A percentile compares a stretch with the other conserved stretches of the same genome.
Conservation (phyloP, 2,329 filamentous ascomycete species). For the Pestalotiopsis sp. region DNA sequence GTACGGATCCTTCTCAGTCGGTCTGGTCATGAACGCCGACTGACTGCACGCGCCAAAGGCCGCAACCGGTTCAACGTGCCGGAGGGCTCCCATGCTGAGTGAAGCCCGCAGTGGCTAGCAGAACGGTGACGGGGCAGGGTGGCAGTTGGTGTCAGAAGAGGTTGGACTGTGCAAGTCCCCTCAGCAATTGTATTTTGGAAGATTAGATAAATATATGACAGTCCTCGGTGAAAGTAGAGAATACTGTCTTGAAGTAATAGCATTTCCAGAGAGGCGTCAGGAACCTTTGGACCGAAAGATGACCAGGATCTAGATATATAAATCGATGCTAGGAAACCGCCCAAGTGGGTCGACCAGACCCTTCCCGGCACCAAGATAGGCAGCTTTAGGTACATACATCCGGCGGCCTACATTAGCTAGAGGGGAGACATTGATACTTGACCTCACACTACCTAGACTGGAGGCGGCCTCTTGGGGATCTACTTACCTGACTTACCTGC, state of each 20-base stretch:
- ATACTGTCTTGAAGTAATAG: neutral
- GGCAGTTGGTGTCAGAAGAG: too few relatives aligned
- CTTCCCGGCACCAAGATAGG: constrained; percentile 1
- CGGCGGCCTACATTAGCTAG: neutral
- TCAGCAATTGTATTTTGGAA: too few relatives aligned
- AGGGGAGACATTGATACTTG: neutral
- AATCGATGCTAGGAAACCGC: neutral
- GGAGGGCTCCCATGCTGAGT: constrained; percentile 5
- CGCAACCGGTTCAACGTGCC: neutral
- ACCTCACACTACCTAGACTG: neutral
- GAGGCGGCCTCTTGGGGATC: neutral
- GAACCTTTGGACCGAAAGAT: neutral
- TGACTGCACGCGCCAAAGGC: constrained; percentile 14
- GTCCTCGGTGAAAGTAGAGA: too few relatives aligned
- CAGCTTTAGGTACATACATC: neutral
- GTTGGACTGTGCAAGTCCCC: too few relatives aligned
- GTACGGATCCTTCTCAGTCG: constrained; percentile 18
- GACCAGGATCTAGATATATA: neutral
- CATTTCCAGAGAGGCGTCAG: neutral
- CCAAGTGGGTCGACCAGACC: constrained; percentile 5
- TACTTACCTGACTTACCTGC: neutral
- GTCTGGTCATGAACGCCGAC: constrained; percentile 14
- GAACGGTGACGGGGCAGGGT: too few relatives aligned
- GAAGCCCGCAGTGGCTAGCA: neutral
- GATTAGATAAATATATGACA: too few relatives aligned